Evolutionary conservation across 2,329 filamentous ascomycete species (phyloP).

Genomic region (Lachnellula suecica): DNA sequence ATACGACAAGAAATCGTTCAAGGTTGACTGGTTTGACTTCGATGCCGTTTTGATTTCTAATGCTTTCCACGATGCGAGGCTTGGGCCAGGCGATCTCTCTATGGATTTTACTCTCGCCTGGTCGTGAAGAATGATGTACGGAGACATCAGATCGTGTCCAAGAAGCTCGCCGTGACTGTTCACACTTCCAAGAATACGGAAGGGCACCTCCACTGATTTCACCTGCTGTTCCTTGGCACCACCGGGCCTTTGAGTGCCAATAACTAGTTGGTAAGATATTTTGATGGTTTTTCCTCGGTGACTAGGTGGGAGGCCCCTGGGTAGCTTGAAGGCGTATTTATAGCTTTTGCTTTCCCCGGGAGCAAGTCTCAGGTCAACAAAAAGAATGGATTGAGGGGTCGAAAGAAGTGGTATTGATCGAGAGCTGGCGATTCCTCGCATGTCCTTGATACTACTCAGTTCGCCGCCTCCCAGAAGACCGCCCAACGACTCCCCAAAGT

Average conservation of each 20-base stretch:
- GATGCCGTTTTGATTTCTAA: slow-evolving; percentile 28
- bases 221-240: slow-evolving; percentile 78
- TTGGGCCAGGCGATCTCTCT: slow-evolving; percentile 18
- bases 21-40: slow-evolving; percentile 36
- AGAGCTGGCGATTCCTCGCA: slow-evolving; percentile 83
- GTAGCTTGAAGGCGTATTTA: slow-evolving; percentile 82
- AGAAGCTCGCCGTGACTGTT: slow-evolving; percentile 85
- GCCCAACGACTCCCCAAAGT: slow-evolving; percentile 82
- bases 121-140: slow-evolving; percentile 86
- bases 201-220: slow-evolving; percentile 87
- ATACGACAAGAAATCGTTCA: slow-evolving; percentile 71
- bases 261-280: slow-evolving; percentile 84
- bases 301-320: slow-evolving; percentile 84
- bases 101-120: slow-evolving; percentile 52
- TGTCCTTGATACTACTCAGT: slow-evolving; percentile 91
- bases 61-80: slow-evolving; percentile 9
- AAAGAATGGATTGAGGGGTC: slow-evolving; percentile 92
- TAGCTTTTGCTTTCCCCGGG: slow-evolving; percentile 88
- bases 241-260: slow-evolving; percentile 86
- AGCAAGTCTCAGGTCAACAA: slow-evolving; percentile 84
- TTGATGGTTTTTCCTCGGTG: slow-evolving; percentile 93
- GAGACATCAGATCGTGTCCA: slow-evolving; percentile 91
- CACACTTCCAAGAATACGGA: slow-evolving; percentile 89
- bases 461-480: slow-evolving; percentile 85
- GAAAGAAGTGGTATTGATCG: slow-evolving; percentile 89